Evolutionary conservation across 768 basidiomycete genomes (phyloP).

Genomic region (Strobilomyces confusus): DNA sequence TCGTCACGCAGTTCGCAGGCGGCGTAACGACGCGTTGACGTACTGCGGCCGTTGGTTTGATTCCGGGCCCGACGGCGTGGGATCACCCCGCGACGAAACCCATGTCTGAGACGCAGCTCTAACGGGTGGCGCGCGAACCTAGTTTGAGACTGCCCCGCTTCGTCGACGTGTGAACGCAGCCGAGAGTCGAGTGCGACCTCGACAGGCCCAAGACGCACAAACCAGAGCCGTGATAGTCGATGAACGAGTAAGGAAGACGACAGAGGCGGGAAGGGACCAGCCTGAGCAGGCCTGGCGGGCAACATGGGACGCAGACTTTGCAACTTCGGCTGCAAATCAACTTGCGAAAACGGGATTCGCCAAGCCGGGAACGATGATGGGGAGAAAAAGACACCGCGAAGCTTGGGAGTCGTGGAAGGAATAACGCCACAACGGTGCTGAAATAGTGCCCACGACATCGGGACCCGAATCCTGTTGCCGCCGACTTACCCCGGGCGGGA

Average conservation of each 20-base stretch:
- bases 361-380: background rate
- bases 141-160: background rate
- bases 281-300: background rate
- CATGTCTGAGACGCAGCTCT: background rate
- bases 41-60: too few relatives aligned
- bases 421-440: background rate
- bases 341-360: background rate
- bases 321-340: background rate
- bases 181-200: background rate
- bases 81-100: background rate
- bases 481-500: background rate
- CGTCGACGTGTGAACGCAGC: background rate
- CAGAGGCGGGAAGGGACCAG: background rate
- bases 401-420: background rate
- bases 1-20: too few relatives aligned
- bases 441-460: background rate
- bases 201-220: background rate
- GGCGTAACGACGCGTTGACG: too few relatives aligned
- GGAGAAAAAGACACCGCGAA: background rate
- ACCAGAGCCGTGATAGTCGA: background rate
- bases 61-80: too few relatives aligned
- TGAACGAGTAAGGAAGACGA: background rate
- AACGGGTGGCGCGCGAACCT: background rate
- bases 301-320: background rate
- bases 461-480: background rate